These are phyloP conservation scores for Rosa multiflora DNA, from an alignment of 306 rosid genomes.

Conservation along the genomic window DNA sequence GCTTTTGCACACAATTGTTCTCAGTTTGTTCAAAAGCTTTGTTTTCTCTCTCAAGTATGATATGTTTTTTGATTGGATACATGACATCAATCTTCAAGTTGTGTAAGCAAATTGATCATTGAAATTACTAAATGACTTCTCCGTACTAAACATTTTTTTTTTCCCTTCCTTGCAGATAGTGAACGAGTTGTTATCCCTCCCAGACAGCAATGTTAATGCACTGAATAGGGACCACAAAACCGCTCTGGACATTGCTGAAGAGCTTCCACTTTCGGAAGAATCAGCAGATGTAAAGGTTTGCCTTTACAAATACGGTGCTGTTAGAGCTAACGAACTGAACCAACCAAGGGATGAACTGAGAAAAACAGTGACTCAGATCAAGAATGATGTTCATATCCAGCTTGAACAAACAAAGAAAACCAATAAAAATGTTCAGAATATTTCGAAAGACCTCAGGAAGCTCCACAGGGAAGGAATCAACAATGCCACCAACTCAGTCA, in stretches of 20 bases:
- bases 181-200: constrained; percentile 69
- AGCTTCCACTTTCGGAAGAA: constrained; percentile 87
- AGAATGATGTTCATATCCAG: constrained; percentile 95
- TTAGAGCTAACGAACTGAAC: constrained; percentile 95
- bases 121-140: neutral
- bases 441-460: constrained; percentile 95
- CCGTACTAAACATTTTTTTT: neutral
- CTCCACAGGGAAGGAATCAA: constrained; percentile 98
- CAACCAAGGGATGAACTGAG: constrained; percentile 97
- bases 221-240: constrained; percentile 94
- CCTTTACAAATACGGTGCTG: constrained; percentile 66
- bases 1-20: neutral
- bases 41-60: neutral
- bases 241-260: constrained; percentile 92
- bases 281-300: constrained; percentile 68
- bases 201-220: constrained; percentile 92
- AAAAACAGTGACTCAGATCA: constrained; percentile 94
- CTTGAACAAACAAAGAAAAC: constrained; percentile 95
- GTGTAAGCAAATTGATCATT: neutral
- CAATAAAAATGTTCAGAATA: constrained; percentile 90
- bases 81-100: neutral
- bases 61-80: neutral
- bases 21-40: neutral
- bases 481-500: constrained; percentile 94
- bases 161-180: constrained; percentile 72